Base-by-base conservation (phyloP, 345 rosid species). In the Syzygium grande region DNA sequence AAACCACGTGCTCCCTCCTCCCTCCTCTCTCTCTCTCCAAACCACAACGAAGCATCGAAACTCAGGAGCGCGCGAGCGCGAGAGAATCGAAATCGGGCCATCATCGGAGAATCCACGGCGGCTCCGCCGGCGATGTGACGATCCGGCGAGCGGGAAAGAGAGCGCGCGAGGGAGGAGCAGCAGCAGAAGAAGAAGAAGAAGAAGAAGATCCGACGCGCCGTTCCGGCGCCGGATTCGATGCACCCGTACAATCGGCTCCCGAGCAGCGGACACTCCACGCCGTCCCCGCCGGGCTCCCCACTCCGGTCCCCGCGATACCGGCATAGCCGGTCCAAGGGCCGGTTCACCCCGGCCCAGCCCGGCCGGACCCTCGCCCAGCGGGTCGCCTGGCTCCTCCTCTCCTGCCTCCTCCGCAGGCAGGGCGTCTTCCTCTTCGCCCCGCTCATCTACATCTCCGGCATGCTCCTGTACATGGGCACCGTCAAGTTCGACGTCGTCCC, bases 281-380 rank as follows among this genome's bases (percentile, higher is more conserved):
- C 98, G 2, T 98, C 99, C 17, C 99, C 99, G 9, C 99, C 98
- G n/a, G 93, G 91, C 27, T 94, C 98, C n/a, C 99, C 99, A 0
- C 94, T 94, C 59, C 97, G 99, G 12, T 96, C 99, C 27, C 99
- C 99, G 21, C 93, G 98, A 27, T 94, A 92, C 92, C 98, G 98
- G 27, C 97, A 90, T 90, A 90, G 93, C 83, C 94, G 95, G 59
- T 92, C 95, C 29, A 96, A 96, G 88, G 93, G 94, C 65, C 94
- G 96, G 51, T 91, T 92, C n/a, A 94, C 95, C 85, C 84, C 94
- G 94, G 55, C 91, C 92, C 46, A 95, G 94, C 89, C 89, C 91
- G 51, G 94, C 86, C 91, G 90, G 91, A 92, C 93, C 73, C 84
- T 97, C 65, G 95, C 98, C 61, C 98, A 98, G 87, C 97, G 99